phyloP scores from a whole-genome alignment of 768 basidiomycete genomes.

The Podaxis mareebaensis region DNA sequence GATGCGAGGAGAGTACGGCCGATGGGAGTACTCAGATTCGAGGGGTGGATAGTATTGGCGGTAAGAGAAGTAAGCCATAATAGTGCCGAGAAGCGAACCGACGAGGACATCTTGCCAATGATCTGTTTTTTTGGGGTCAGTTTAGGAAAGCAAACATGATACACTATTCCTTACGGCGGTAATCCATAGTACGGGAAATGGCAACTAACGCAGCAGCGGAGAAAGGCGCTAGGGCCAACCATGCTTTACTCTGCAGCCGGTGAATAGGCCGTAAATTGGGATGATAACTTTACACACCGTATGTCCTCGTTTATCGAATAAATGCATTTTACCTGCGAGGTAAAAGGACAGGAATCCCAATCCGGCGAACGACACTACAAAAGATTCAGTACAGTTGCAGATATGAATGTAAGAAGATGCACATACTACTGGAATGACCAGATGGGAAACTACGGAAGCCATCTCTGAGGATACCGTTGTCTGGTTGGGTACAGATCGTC shows the following conservation, averaged over 20 bases:
- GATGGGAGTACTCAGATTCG: conserved; percentile 59
- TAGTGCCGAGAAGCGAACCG: conserved; percentile 73
- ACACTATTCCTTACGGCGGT: conserved; percentile 60
- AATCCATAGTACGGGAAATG: conserved; percentile 90
- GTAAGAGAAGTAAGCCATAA: conserved; percentile 74
- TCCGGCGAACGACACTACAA: conserved; percentile 86
- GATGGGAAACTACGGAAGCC: conserved; percentile 93
- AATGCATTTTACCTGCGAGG: conserved; percentile 87
- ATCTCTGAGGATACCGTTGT: conserved; percentile 60
- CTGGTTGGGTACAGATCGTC: conserved; percentile 76
- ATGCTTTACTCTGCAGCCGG: conserved; percentile 65
- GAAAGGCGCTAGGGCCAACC: conserved; percentile 79
- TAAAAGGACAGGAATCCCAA: conserved; percentile 89
- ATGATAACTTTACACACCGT: conserved; percentile 38
- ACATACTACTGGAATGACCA: conserved; percentile 85
- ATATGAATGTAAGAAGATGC: neutral
- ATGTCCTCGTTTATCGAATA: conserved; percentile 83
- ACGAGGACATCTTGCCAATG: conserved; percentile 92
- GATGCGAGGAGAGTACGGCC: conserved; percentile 72
- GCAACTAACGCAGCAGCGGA: conserved; percentile 77
- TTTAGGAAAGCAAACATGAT: neutral
- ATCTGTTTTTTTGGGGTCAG: conserved; percentile 29
- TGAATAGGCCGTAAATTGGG: conserved; percentile 14
- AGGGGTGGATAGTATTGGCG: conserved; percentile 84
- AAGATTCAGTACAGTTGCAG: conserved; percentile 11